Evolutionary conservation across 768 basidiomycete species (phyloP).

Genomic region (Russula dissimulans): DNA sequence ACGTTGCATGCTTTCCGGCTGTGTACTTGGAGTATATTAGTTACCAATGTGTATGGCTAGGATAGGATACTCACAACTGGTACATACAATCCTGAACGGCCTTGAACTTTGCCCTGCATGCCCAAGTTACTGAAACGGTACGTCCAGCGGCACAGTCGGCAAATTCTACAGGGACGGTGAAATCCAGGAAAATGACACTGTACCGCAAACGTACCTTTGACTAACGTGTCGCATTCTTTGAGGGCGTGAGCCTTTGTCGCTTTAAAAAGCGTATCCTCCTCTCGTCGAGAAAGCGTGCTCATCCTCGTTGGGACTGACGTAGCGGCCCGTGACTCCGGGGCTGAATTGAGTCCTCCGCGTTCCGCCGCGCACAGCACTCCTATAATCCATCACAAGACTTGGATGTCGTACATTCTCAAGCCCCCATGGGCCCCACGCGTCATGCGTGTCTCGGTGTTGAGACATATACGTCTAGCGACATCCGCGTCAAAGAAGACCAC

Average conservation of each 20-base stretch:
- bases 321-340: conserved; percentile 1
- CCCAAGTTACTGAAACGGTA: conserved; percentile 79
- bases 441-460: background rate
- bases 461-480: conserved; percentile 20
- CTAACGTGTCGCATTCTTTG: conserved; percentile 65
- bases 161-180: conserved; percentile 44
- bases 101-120: conserved; percentile 61
- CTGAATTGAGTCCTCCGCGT: background rate
- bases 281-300: conserved; percentile 79
- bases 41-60: background rate
- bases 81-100: conserved; percentile 71
- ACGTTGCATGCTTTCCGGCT: conserved; percentile 62
- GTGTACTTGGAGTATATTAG: conserved; percentile 39
- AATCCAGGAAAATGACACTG: background rate
- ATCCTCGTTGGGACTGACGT: conserved; percentile 31
- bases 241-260: conserved; percentile 71
- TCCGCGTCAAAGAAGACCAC: conserved; percentile 28
- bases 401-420: conserved; percentile 12
- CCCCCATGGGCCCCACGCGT: conserved; percentile 6
- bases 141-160: conserved; percentile 77
- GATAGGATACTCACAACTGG: conserved; percentile 51
- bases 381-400: background rate
- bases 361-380: too few relatives aligned
- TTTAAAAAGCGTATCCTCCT: conserved; percentile 81
- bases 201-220: conserved; percentile 46